Evolutionary conservation across 1,284 basidiomycete species (phyloP).

Genomic region (Irpex lacteus): DNA sequence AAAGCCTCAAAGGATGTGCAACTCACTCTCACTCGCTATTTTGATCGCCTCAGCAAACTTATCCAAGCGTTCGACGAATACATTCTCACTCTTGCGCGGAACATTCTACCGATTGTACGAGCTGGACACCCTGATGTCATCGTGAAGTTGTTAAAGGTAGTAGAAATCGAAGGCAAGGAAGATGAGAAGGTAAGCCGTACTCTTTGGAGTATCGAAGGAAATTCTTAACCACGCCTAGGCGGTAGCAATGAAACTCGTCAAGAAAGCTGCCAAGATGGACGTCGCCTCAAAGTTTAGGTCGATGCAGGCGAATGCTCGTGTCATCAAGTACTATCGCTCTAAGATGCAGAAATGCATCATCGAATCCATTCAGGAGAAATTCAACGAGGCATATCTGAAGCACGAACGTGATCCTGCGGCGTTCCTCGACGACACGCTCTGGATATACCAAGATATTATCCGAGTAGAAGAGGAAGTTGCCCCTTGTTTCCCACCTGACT

Average conservation of each 20-base stretch:
- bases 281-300: constrained; percentile 89
- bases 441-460: constrained; percentile 95
- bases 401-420: constrained; percentile 63
- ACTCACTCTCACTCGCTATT: constrained; percentile 73
- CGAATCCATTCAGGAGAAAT: constrained; percentile 73
- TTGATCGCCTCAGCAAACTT: constrained; percentile 84
- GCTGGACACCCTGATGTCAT: constrained; percentile 82
- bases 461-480: constrained; percentile 86
- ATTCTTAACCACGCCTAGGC: constrained; percentile 47
- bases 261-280: constrained; percentile 87
- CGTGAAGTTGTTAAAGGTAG: constrained; percentile 91
- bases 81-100: constrained; percentile 75
- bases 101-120: constrained; percentile 79
- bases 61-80: constrained; percentile 88
- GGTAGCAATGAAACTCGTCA: constrained; percentile 89
- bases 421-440: constrained; percentile 81
- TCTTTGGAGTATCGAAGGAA: background rate
- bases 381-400: constrained; percentile 67
- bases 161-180: constrained; percentile 89
- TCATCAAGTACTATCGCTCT: constrained; percentile 95
- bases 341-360: constrained; percentile 85
- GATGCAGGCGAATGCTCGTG: constrained; percentile 88
- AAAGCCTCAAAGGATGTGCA: constrained; percentile 72
- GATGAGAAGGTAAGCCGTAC: constrained; percentile 82
- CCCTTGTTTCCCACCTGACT: constrained; percentile 90